Base-by-base conservation (phyloP, 1,284 basidiomycete species). In the Megacollybia platyphylla region DNA sequence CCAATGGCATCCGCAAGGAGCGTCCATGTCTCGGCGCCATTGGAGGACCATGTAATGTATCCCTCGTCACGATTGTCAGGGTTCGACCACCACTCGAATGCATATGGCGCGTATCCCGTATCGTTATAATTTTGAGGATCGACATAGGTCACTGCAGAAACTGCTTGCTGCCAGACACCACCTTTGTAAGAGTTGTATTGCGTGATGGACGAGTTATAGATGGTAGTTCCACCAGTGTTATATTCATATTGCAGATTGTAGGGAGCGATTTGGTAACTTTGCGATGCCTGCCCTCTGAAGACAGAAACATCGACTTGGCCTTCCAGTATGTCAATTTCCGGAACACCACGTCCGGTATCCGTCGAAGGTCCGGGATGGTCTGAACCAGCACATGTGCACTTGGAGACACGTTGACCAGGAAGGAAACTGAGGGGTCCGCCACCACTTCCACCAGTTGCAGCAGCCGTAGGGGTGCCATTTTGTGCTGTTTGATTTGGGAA, bases 241-340 rank as follows among this genome's bases (percentile, higher is more conserved):
- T 74, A 82, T 45, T 74, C 49, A 58, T 86, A 88, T 42, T 69
- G 53, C 48, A 70, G 70, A 59, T 89, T 79, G 61, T 81, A 92
- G 8, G 86, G 86, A n/a, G 87, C 87, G 37, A 71, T 61, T 60
- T 92, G 88, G 51, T 71, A 71, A 47, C 79, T 85, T 59, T 91
- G 88, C 2, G 87, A 90, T 1, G 80, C 82, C 51, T 79, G 61
- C 39, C 80, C 79, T 50, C 54, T 52, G 65, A 67, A 73, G 40
- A 15, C 15, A 1, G 11, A 64, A 2, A 58, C 54, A 48, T 72
- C 66, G 39, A 78, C 57, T 50, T 76, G 69, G 2, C 84, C 77
- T 60, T 91, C 88, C 48, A 91, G 63, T 29, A 90, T 70, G 61
- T 91, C 87, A 49, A 93, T 87, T 63, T 93, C 89, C 0, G 89